These are phyloP conservation scores for Ogataea degrootiae DNA, from an alignment of 805 yeast genomes.

Conservation along the genomic window DNA sequence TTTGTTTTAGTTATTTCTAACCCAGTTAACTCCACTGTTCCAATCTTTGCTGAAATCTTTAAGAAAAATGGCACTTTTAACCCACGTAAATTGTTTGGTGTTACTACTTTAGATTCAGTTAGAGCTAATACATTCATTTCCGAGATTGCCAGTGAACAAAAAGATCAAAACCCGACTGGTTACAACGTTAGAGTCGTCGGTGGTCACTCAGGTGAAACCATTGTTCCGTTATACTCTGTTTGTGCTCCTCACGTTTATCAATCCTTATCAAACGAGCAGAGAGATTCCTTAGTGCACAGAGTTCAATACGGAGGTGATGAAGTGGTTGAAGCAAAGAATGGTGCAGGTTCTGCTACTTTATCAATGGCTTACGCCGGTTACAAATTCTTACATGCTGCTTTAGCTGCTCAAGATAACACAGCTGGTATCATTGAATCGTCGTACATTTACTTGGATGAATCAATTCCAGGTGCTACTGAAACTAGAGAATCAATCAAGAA, in stretches of 20 bases:
- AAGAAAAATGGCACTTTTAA: constrained; percentile 62
- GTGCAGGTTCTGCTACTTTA: constrained; percentile 90
- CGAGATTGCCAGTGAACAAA: constrained; percentile 40
- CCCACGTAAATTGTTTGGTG: constrained; percentile 76
- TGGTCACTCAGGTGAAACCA: constrained; percentile 94
- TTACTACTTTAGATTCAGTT: constrained; percentile 82
- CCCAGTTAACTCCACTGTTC: constrained; percentile 92
- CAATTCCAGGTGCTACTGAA: constrained; percentile 48
- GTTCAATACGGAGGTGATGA: constrained; percentile 96
- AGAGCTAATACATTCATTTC: constrained; percentile 81
- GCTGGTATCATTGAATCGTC: constrained; percentile 62
- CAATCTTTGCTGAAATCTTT: constrained; percentile 79
- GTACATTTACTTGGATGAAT: constrained; percentile 50
- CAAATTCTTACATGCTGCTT: constrained; percentile 58
- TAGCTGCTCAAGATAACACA: constrained; percentile 62
- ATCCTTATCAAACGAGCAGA: constrained; percentile 32
- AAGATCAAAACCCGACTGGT: constrained; percentile 40
- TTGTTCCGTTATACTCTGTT: constrained; percentile 73
- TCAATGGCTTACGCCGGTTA: constrained; percentile 94
- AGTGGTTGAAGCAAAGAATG: constrained; percentile 89
- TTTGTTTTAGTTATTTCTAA: constrained; percentile 80
- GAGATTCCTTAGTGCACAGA: constrained; percentile 66
- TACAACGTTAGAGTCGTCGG: constrained; percentile 75
- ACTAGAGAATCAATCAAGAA: constrained; percentile 39
- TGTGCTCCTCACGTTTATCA: constrained; percentile 27